Evolutionary conservation across 345 rosid genomes (phyloP), one percentile per base, ranked within the genome.

Genomic region (Eutrema yunnanense): DNA sequence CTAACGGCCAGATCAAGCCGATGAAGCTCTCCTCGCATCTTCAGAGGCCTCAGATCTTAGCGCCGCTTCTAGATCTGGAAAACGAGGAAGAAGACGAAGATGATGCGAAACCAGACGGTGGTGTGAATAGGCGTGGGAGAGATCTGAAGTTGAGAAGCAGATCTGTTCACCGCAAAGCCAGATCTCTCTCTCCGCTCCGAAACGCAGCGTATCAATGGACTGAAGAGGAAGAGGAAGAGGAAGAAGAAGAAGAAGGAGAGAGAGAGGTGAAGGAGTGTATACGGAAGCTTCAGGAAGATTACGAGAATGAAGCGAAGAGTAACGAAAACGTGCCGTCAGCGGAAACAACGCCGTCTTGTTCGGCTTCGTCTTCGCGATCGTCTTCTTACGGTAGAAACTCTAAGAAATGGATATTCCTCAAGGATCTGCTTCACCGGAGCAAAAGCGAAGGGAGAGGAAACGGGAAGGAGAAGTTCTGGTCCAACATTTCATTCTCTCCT

Each of bases 331-430:
- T 64, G 2, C 22, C 74, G 6, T 79, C 73, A 38, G 78, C 73
- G 43, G 78, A 72, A 32, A 62, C 81, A 46, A 67, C 82, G n/a
- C 73, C 78, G 36, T 84, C 97, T 3, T 81, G 76, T 29, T 88
- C 96, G 0, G 92, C 88, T 12, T 84, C 96, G 2, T 83, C 96
- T n/a, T 90, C 98, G 0, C 74, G 98, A 71, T 88, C 96, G 40
- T 88, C 93, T 1, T 91, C 96, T 9, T 88, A 92, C 40, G 96
- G 98, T 0, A 85, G 99, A 78, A 95, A 90, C 86, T 95, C 99
- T 2, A 91, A 83, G 85, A 83, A 91, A 54, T 95, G 97, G 99
- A 90, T 89, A 5, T 95, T 95, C 12, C 66, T 95, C 37, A 94
- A 95, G 54, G 99, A 95, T 79, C 84, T 92, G 67, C 79, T 95